phyloP scores from a whole-genome alignment of 78 protist genomes.

The Chrysochromulina parva region DNA sequence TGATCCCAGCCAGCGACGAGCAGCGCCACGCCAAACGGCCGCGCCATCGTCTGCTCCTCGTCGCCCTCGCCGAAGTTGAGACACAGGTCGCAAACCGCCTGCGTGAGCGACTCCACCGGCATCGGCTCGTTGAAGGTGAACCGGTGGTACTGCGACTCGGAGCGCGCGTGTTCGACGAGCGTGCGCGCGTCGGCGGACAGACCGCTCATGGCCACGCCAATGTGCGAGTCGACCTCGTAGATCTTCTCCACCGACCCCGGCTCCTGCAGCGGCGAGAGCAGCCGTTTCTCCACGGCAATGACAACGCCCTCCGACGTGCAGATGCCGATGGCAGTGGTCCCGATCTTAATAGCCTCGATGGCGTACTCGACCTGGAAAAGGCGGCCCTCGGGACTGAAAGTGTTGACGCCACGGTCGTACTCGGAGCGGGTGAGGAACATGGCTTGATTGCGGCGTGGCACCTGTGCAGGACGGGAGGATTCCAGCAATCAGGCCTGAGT shows the following conservation, averaged over 20 bases:
- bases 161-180: conserved; percentile 94
- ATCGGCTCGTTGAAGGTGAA: conserved; percentile 98
- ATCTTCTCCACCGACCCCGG: conserved; percentile 85
- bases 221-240: conserved; percentile 76
- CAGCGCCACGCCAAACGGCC: conserved; percentile 81
- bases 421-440: conserved; percentile 73
- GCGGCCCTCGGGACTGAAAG: conserved; percentile 99
- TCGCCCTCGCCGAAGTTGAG: conserved; percentile 37
- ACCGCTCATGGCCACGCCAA: conserved; percentile 94
- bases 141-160: conserved; percentile 86
- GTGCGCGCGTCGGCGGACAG: conserved; percentile 97
- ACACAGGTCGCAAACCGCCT: conserved; percentile 52
- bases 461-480: too few relatives aligned
- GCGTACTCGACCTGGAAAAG: conserved; percentile 96
- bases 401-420: conserved; percentile 98
- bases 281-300: conserved; percentile 96
- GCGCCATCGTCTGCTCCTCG: background rate
- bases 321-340: conserved; percentile 97
- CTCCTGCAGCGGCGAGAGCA: conserved; percentile 92
- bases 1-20: conserved; percentile 98
- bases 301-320: conserved; percentile 97
- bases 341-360: conserved; percentile 70
- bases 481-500: too few relatives aligned
- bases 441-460: too few relatives aligned
- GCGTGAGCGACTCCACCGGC: conserved; percentile 77